Percentiles rank a stretch among this genome's conserved stretches.
These are phyloP conservation scores for Poa annua DNA, from an alignment of 176 grass and related monocot species.

Conservation along the genomic window DNA sequence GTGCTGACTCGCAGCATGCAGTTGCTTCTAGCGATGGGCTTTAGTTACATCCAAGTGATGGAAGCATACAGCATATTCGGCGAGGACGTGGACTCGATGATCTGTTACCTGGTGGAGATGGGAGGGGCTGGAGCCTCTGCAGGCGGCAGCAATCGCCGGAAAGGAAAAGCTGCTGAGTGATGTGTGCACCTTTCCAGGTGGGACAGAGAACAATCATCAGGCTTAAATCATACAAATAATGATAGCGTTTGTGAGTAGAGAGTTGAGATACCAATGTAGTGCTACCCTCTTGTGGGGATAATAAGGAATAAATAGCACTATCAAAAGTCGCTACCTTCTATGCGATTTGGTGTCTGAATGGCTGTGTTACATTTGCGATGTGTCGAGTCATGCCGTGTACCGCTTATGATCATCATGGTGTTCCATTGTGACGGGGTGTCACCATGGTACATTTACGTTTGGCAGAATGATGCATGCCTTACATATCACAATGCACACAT, in stretches of 20 bases:
- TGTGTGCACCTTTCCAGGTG: not conserved
- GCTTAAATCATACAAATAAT: conserved; percentile 29
- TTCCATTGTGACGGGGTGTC: not conserved
- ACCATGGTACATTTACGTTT: too few species aligned
- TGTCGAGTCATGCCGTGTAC: not conserved
- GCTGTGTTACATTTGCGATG: not conserved
- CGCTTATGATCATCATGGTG: not conserved
- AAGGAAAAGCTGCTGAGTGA: conserved; percentile 88
- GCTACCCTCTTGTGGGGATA: conserved; percentile 32
- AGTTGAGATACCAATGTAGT: conserved; percentile 21
- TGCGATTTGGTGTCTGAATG: conserved; percentile 11
- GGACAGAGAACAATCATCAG: not conserved
- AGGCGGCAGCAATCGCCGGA: conserved; percentile 66
- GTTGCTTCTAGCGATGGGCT: conserved; percentile 86
- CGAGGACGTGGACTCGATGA: conserved; percentile 95
- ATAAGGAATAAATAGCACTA: conserved; percentile 47
- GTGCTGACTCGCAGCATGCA: conserved; percentile 84
- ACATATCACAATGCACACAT: too few species aligned
- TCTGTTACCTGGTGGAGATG: conserved; percentile 93
- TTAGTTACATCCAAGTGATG: conserved; percentile 88
- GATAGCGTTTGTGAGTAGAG: conserved; percentile 32
- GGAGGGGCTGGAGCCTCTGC: conserved; percentile 50
- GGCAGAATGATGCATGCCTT: too few species aligned
- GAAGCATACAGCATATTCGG: conserved; percentile 95
- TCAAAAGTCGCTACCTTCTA: not conserved